A percentile compares a stretch with the other conserved stretches of the same genome.
phyloP scores from a whole-genome alignment of 768 basidiomycete genomes.

The Candolleomyces aberdarensis region DNA sequence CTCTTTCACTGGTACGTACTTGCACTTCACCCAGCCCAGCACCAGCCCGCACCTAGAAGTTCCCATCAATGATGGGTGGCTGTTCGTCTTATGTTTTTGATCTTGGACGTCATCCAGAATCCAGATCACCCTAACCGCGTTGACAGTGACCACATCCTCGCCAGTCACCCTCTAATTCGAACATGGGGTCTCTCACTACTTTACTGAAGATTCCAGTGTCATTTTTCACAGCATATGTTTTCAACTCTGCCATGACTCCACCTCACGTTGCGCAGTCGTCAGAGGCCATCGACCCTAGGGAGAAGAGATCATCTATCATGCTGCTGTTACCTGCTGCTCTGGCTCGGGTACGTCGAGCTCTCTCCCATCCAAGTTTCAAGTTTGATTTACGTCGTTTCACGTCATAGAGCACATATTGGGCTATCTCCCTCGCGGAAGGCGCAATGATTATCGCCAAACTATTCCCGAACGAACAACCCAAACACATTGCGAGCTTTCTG shows the following conservation, averaged over 20 bases:
- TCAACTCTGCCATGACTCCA: background rate
- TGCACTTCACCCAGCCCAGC: too few species aligned
- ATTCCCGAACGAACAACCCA: background rate
- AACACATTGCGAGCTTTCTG: background rate
- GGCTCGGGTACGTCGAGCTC: background rate
- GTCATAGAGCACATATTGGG: too few species aligned
- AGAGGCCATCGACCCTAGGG: background rate
- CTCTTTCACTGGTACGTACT: too few species aligned
- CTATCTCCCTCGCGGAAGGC: too few species aligned
- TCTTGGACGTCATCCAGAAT: too few species aligned
- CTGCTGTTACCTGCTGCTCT: background rate
- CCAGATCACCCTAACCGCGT: too few species aligned
- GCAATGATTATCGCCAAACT: background rate
- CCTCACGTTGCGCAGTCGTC: background rate
- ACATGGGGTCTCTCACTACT: background rate
- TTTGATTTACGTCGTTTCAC: too few species aligned
- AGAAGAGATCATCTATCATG: background rate
- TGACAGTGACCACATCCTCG: too few species aligned
- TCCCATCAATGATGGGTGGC: too few species aligned
- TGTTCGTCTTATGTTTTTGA: too few species aligned
- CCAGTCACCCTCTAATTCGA: background rate
- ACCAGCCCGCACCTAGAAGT: too few species aligned
- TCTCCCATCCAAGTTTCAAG: too few species aligned
- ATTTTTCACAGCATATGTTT: conserved; percentile 1
- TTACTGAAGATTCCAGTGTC: background rate